Conservation (phyloP, 306 rosid species). For the Sechiopsis laciniata region DNA sequence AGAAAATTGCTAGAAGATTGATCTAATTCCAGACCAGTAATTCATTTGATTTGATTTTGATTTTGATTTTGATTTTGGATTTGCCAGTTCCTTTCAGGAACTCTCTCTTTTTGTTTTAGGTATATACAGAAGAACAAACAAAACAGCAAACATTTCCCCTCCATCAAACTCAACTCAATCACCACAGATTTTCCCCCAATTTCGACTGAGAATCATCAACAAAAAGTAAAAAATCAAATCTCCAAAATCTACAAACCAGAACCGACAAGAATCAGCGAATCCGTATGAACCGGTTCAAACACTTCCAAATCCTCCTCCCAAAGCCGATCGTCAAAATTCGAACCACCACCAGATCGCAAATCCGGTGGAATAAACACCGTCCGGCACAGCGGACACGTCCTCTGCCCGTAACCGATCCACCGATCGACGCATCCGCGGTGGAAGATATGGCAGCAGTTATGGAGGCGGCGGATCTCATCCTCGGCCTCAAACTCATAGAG, state of each 20-base stretch:
- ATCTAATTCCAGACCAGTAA: conserved; percentile 16
- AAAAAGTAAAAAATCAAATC: conserved; percentile 8
- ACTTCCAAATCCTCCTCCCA: conserved; percentile 69
- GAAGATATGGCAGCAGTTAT: conserved; percentile 74
- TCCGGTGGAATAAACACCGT: conserved; percentile 55
- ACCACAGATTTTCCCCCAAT: background rate
- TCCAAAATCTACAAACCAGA: conserved; percentile 29
- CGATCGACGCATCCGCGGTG: conserved; percentile 77
- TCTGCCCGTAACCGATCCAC: conserved; percentile 82
- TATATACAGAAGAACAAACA: conserved; percentile 14
- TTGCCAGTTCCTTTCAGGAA: conserved; percentile 13
- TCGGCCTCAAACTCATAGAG: conserved; percentile 61
- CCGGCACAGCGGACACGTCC: conserved; percentile 79
- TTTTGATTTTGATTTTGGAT: background rate
- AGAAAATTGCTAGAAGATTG: background rate
- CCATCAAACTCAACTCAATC: conserved; percentile 4
- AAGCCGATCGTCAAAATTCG: conserved; percentile 37
- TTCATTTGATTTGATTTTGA: conserved; percentile 1
- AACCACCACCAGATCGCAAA: conserved; percentile 41
- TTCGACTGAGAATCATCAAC: background rate
- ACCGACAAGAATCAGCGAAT: conserved; percentile 21
- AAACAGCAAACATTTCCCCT: conserved; percentile 8
- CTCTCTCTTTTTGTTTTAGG: background rate
- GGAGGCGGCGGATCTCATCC: conserved; percentile 68
- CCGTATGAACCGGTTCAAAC: conserved; percentile 43